Conservation (phyloP, 2,329 filamentous ascomycete species). For the Beauveria brongniartii region DNA sequence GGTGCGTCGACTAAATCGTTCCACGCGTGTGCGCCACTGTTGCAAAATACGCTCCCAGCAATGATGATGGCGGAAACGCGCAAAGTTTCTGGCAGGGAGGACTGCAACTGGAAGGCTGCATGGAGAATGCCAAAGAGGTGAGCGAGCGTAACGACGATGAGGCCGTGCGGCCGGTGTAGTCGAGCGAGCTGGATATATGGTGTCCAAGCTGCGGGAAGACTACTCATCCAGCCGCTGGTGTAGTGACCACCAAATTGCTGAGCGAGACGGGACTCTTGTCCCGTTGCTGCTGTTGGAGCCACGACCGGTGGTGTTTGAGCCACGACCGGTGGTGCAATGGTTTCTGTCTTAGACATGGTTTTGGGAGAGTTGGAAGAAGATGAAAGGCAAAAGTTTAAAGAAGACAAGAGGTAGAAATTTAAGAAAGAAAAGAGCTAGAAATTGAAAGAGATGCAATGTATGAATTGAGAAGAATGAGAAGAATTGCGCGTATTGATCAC, state of each 20-base stretch:
- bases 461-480: too few relatives aligned
- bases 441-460: too few relatives aligned
- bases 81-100: neutral
- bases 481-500: too few relatives aligned
- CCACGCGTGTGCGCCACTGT: conserved; percentile 24
- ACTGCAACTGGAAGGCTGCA: conserved; percentile 18
- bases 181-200: conserved; percentile 26
- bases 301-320: too few relatives aligned
- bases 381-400: too few relatives aligned
- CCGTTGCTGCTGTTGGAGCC: neutral
- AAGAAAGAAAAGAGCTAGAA: too few relatives aligned
- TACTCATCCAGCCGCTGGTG: conserved; percentile 22
- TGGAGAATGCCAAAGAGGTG: conserved; percentile 25
- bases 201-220: conserved; percentile 24
- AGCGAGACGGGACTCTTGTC: neutral
- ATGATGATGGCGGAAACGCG: neutral
- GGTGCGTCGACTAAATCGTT: conserved; percentile 28
- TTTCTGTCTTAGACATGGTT: neutral
- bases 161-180: conserved; percentile 22
- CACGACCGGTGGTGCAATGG: neutral
- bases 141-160: conserved; percentile 26
- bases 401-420: neutral
- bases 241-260: conserved; percentile 25
- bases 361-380: too few relatives aligned
- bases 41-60: conserved; percentile 23